Base-by-base conservation (phyloP, 129 eudicot genomes). In the Tagetes erecta region DNA sequence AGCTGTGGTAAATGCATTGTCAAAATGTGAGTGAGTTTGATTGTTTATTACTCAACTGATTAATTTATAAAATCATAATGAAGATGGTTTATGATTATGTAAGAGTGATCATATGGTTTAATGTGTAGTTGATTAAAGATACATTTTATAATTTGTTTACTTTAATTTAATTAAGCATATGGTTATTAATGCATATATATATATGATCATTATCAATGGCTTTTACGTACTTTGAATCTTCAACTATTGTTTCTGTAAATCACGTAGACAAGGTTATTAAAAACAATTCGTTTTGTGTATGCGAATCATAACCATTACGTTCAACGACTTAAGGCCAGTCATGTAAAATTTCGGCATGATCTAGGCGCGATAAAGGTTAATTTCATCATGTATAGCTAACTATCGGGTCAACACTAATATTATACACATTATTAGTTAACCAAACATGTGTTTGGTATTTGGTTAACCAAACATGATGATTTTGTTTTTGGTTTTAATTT, bases 1-100 rank as follows among this genome's bases (percentile, higher is more conserved):
- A 73, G 73, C 72, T 67, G 83, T 93, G 88, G 92, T 90, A 14
- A 68, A 86, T 78, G 84, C 68, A 63, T 70, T 93, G 76, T 79
- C 89, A 8, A 76, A 53, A 71, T 38, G 81, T 53, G 74, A 73
- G 80, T 78, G 65, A 78, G 50, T 70, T 67, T 44, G 45, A 59
- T 70, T 69, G 34, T 42, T 68, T 68, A 46, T 68, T 52, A 35
- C 27, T 20, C 27, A 30, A 11, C 35, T 44, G 8, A 51, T 65
- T 66, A 44, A 64, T 56, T 56, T 72, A 64, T 72, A 46, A 76
- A 42, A 45, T 77, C 76, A 46, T 46, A 13, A 58, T 77, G 49
- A 67, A 55, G 74, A 67, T 55, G 37, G 44, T 75, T 31, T 42
- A 57, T 68, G 69, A 47, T 41, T 3, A 49, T 75, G 50, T 68